phyloP scores from a whole-genome alignment of 768 basidiomycete species.

The Pulveroboletus sp. region DNA sequence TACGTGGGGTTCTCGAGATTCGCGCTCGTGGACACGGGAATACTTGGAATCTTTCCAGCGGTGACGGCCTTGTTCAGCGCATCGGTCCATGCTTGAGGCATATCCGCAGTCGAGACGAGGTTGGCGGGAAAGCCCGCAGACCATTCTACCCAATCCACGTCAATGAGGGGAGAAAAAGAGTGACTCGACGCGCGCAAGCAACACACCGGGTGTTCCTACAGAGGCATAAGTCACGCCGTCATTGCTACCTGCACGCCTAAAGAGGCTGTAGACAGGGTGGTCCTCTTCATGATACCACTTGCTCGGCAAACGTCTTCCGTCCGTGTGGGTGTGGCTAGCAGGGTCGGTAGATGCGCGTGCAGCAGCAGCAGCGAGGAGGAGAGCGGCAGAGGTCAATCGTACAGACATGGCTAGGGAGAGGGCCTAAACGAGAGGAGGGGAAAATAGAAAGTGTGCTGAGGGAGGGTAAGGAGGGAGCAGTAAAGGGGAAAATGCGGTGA shows the following conservation, averaged over 20 bases:
- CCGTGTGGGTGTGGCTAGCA: constrained; percentile 16
- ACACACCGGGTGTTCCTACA: constrained; percentile 58
- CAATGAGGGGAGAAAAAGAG: neutral
- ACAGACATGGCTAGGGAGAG: constrained; percentile 23
- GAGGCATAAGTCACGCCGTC: constrained; percentile 49
- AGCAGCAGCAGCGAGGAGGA: constrained; percentile 23
- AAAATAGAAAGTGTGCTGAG: constrained; percentile 15
- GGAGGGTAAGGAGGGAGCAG: constrained; percentile 3
- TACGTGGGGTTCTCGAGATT: constrained; percentile 34
- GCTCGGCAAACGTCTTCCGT: constrained; percentile 23
- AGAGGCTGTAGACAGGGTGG: constrained; percentile 59
- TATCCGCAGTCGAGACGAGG: constrained; percentile 43
- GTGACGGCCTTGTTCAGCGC: constrained; percentile 63
- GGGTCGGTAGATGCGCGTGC: constrained; percentile 19
- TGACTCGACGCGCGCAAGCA: neutral
- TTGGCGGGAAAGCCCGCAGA: constrained; percentile 50
- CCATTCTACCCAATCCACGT: constrained; percentile 46
- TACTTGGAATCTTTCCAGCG: constrained; percentile 68
- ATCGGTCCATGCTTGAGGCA: constrained; percentile 69
- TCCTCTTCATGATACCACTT: constrained; percentile 59
- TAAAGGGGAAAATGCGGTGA: constrained; percentile 1
- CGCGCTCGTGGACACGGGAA: constrained; percentile 45
- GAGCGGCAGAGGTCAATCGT: constrained; percentile 16
- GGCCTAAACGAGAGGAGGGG: constrained; percentile 40
- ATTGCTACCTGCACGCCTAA: constrained; percentile 43